A percentile compares a stretch with the other conserved stretches of the same genome.
These are phyloP conservation scores for Colletotrichum acutatum DNA, from an alignment of 2,329 filamentous ascomycete species.

Conservation along the genomic window DNA sequence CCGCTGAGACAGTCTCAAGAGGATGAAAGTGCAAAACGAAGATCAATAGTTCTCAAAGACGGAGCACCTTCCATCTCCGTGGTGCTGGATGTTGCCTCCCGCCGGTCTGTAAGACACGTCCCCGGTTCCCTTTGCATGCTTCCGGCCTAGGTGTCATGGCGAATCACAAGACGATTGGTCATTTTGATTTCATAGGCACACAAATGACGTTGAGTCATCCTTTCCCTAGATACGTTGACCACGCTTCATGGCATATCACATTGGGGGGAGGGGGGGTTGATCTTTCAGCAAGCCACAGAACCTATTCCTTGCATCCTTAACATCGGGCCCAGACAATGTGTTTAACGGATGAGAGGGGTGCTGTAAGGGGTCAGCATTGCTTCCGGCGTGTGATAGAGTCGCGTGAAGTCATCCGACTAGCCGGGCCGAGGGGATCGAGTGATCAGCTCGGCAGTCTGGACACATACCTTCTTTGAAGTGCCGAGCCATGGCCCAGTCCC, in stretches of 20 bases:
- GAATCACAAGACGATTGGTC: background rate
- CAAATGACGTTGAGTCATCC: background rate
- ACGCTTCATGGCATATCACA: background rate
- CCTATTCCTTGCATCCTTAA: background rate
- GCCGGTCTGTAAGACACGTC: conserved; percentile 7
- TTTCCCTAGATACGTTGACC: background rate
- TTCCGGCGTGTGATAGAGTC: background rate
- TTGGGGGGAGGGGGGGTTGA: background rate
- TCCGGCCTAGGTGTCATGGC: background rate
- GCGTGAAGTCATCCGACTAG: background rate
- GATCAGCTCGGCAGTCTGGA: no score
- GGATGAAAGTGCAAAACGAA: background rate
- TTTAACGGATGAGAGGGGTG: background rate
- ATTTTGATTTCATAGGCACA: background rate
- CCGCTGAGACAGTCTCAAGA: background rate
- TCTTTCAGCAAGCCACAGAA: background rate
- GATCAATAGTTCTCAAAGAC: background rate
- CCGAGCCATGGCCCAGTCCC: no score
- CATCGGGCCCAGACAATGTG: background rate
- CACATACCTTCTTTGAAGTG: no score
- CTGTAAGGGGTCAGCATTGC: background rate
- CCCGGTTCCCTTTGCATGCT: background rate
- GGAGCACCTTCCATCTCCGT: background rate
- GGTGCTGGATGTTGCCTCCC: background rate
- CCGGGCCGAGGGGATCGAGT: background rate